These are phyloP conservation scores for Paracoccidioides lutzii DNA, from an alignment of 2,329 filamentous ascomycete species.

Conservation along the genomic window DNA sequence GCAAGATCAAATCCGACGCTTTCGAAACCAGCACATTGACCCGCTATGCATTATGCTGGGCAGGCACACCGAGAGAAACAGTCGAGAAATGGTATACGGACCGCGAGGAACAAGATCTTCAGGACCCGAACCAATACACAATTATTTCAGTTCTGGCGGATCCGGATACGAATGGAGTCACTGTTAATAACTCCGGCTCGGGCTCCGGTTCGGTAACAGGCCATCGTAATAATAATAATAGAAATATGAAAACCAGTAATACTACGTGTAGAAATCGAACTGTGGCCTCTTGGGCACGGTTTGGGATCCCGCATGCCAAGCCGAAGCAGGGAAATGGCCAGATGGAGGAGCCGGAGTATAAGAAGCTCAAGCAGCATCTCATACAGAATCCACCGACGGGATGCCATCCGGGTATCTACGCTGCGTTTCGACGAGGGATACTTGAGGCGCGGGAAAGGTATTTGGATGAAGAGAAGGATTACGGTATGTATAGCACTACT, in stretches of 20 bases:
- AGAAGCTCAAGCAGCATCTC: neutral
- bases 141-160: neutral
- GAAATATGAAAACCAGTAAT: neutral
- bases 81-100: conserved; percentile 2
- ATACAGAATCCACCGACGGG: neutral
- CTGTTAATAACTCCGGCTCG: neutral
- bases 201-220: neutral
- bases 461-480: conserved; percentile 5
- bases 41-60: neutral
- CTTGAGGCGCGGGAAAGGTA: neutral
- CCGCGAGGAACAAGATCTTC: neutral
- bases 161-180: neutral
- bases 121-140: neutral
- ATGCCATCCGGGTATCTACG: neutral
- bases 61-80: neutral
- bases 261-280: neutral
- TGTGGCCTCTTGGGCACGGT: neutral
- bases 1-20: neutral
- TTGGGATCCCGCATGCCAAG: neutral
- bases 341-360: neutral
- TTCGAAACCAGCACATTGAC: neutral
- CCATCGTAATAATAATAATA: neutral
- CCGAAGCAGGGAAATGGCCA: neutral
- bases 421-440: neutral
- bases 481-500: conserved; percentile 1